Percentiles rank a stretch among this genome's conserved stretches.
Evolutionary conservation across 176 grass and related monocot genomes (phyloP).

Genomic region (Dactylis glomerata): DNA sequence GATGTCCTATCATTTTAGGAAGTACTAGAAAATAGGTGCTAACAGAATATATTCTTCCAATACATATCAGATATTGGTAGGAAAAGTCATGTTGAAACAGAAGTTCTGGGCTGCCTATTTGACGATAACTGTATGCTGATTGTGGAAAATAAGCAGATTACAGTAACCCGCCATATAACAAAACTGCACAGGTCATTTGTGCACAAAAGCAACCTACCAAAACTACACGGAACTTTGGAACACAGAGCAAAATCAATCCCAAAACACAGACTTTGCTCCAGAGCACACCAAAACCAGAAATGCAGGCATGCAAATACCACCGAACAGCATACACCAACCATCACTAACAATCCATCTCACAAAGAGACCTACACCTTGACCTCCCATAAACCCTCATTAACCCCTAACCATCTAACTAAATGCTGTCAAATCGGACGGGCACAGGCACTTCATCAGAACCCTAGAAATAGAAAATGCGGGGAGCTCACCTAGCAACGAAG

Average conservation of each 20-base stretch:
- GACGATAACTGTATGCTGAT: background rate
- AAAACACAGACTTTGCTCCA: background rate
- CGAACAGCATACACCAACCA: background rate
- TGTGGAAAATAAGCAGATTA: background rate
- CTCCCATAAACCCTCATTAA: constrained; percentile 16
- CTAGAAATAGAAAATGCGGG: background rate
- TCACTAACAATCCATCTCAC: background rate
- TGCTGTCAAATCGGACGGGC: background rate
- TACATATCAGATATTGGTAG: background rate
- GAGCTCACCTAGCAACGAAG: constrained; percentile 10
- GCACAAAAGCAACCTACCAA: background rate
- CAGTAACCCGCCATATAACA: background rate
- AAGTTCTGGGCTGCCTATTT: background rate
- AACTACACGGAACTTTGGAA: background rate
- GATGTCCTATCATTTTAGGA: background rate
- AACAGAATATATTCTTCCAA: background rate
- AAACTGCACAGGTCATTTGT: background rate
- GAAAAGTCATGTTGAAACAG: background rate
- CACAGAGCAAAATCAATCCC: background rate
- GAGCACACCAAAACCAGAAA: background rate
- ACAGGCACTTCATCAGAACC: background rate
- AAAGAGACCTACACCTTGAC: background rate
- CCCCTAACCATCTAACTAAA: background rate
- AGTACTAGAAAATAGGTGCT: background rate
- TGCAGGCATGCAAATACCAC: background rate